Evolutionary conservation across 805 yeast species (phyloP), one percentile per base, ranked within the genome.

Genomic region (Jamesozyma lodderae): DNA sequence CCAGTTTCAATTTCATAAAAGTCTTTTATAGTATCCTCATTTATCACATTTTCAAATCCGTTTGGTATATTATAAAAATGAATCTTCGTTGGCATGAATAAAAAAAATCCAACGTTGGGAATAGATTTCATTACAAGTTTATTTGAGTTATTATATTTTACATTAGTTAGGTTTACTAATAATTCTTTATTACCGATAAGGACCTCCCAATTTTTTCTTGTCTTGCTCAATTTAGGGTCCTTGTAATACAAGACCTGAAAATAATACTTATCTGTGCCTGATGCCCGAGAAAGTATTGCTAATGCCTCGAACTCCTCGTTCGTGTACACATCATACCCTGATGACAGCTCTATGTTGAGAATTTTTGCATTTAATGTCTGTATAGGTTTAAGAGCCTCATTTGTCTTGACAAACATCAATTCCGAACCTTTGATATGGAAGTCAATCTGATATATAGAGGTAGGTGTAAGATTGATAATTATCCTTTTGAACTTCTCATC

Each of bases 71-170:
- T 36, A 15, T 43, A 41, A 29, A 48, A 48, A 9, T 36, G 14
- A 8, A 46, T 33, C 7, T 36, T 35, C 6, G 16, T n/a, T 4
- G 46, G 32, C 1, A 47, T 39, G 23, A 53, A 39, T 3, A 53
- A 23, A 22, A 51, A 41, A 20, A 51, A 40, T 4, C 60, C 60
- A 10, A 52, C 36, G 35, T 49, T 47, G 15, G 46, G 29, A 13
- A 51, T 40, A 8, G 52, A 36, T 22, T 38, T 41, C 20, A 51
- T 34, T 10, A n/a, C 33, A 4, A 17, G 24, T 9, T 9, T 2
- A 21, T 28, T 33, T 17, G 13, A 11, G 9, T 16, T 11, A 4
- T 4, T 6, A 10, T 16, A 3, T 8, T 29, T 3, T 13, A 4
- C 15, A 15, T n/a, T n/a, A n/a, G n/a, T n/a, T n/a, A n/a, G n/a